Evolutionary conservation across 192 early-diverging fungal genomes (phyloP), one percentile per base, ranked within the genome.

Genomic region (Linnemannia exigua): DNA sequence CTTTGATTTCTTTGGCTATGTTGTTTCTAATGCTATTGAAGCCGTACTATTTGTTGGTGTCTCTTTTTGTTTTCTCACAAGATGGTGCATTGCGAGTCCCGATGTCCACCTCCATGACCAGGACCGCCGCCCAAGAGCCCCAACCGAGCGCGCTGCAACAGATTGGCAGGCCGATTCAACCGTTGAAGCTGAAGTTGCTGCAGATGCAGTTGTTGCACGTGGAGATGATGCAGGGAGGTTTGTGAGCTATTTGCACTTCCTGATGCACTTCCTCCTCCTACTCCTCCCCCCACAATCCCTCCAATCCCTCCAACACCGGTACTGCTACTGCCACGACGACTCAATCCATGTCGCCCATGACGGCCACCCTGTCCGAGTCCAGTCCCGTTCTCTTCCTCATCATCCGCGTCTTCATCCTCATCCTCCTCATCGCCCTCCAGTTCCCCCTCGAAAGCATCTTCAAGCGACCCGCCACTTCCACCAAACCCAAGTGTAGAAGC

Each of bases 201-300:
- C 38, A 77, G 44, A n/a, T 83, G 76, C 51, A 80, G 84, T 4
- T 86, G 84, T 48, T 80, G 77, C 31, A 77, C n/a, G 37, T 80
- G 84, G 48, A 86, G 36, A 72, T 86, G 84, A 48, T 86, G 84
- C 31, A 86, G 38, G 3, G 74, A 80, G 3, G 70, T 74, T 48
- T 83, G 75, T 3, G 81, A 83, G 36, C 54, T 79, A 58, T 79
- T 74, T 6, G 36, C 44, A 22, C 73, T 54, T 15, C 37, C n/a
- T 2, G 25, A 35, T 8, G 51, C 38, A 19, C 52, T 48, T 14
- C 71, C 38, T 25, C 67, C 70, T n/a, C 50, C 33, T 41, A n/a
- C 72, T 41, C 36, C 38, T 61, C 58, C 5, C 38, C 9, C 9
- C 58, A 63, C 15, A n/a, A 63, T 15, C 1, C 54, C 54, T 5